These are phyloP conservation scores for Kodamaea neixiangensis DNA, from an alignment of 805 yeast genomes.

Conservation along the genomic window DNA sequence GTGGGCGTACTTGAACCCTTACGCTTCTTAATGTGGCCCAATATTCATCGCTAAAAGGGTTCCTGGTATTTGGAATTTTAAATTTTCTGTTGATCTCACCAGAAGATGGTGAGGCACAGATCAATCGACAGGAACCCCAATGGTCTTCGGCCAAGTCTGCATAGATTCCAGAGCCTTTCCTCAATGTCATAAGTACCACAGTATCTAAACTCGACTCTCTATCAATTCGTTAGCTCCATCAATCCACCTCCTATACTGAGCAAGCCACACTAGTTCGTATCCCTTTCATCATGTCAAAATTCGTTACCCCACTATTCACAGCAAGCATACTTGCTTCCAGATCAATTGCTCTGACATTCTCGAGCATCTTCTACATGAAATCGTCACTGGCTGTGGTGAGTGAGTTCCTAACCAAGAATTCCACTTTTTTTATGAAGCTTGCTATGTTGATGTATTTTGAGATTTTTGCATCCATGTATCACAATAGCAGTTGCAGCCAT, in stretches of 20 bases:
- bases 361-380: not conserved
- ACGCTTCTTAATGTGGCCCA: not conserved
- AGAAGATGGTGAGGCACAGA: too few species aligned
- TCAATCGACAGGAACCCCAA: too few species aligned
- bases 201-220: not conserved
- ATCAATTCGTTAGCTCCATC: not conserved
- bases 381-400: not conserved
- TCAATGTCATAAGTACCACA: too few species aligned
- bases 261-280: not conserved
- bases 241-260: not conserved
- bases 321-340: not conserved
- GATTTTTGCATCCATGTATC: conserved; percentile 1
- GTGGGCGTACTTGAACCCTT: conserved; percentile 2
- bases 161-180: too few species aligned
- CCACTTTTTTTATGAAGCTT: not conserved
- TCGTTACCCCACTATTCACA: not conserved
- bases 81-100: too few species aligned
- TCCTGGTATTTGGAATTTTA: not conserved
- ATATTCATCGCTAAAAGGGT: not conserved
- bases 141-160: too few species aligned
- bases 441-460: not conserved
- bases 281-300: not conserved
- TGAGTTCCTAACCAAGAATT: not conserved
- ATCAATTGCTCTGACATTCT: not conserved
- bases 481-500: not conserved